A percentile compares a stretch with the other conserved stretches of the same genome.
Conservation (phyloP, 768 basidiomycete genomes). For the Hydnomerulius pinastri region DNA sequence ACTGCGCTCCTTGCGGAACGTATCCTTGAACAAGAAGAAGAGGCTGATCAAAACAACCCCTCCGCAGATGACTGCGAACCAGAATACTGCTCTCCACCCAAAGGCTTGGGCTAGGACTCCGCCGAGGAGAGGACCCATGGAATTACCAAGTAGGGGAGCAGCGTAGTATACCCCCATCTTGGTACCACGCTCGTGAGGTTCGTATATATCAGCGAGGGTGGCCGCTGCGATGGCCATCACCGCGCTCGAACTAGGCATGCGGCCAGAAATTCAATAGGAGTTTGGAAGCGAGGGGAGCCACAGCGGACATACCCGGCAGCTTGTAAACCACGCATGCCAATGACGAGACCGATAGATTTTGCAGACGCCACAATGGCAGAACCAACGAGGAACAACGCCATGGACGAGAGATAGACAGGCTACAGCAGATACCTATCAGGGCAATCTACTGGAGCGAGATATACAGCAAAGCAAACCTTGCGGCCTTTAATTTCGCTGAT, state of each 20-base stretch:
- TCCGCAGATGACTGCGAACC: constrained; percentile 70
- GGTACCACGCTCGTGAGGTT: constrained; percentile 74
- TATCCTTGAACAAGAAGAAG: constrained; percentile 73
- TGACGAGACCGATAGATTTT: constrained; percentile 55
- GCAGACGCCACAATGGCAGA: constrained; percentile 61
- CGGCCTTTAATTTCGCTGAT: constrained; percentile 78
- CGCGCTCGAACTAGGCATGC: constrained; percentile 53
- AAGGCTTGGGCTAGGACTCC: constrained; percentile 66
- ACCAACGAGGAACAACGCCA: constrained; percentile 54
- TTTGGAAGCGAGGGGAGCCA: no score
- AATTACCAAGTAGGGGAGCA: constrained; percentile 73
- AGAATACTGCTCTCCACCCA: constrained; percentile 85
- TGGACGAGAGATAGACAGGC: constrained; percentile 58
- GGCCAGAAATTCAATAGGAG: not conserved
- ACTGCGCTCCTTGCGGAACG: constrained; percentile 81
- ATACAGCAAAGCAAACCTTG: constrained; percentile 43
- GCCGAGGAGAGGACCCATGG: constrained; percentile 69
- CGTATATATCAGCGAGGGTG: constrained; percentile 79
- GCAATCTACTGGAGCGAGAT: not conserved
- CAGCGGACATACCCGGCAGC: constrained; percentile 53
- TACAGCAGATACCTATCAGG: constrained; percentile 17
- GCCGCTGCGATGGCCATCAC: constrained; percentile 76
- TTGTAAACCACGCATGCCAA: constrained; percentile 69
- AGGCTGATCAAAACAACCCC: constrained; percentile 57
- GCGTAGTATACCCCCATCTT: constrained; percentile 86